A percentile compares a stretch with the other conserved stretches of the same genome.
phyloP scores from a whole-genome alignment of 768 basidiomycete species.

The Gyrodon lividus region DNA sequence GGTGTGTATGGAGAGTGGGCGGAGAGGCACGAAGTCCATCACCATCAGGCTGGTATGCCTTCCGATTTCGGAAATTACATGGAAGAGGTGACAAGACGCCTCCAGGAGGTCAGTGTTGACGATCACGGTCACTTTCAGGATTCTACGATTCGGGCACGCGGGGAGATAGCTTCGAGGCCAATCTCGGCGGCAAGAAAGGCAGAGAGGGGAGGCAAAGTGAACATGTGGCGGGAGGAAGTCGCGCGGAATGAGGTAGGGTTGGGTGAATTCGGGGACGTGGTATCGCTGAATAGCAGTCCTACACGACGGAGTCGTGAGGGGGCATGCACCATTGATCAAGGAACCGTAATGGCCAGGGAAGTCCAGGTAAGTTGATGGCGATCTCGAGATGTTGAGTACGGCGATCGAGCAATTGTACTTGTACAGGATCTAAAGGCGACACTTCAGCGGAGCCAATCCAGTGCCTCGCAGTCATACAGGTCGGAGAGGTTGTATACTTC shows the following conservation, averaged over 20 bases:
- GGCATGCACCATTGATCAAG: slow-evolving; percentile 10
- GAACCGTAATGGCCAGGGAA: slow-evolving; percentile 17
- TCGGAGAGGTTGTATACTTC: slow-evolving; percentile 27
- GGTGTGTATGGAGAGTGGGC: slow-evolving; percentile 34
- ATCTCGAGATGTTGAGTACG: background rate
- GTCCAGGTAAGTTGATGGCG: slow-evolving; percentile 19
- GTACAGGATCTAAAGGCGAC: slow-evolving; percentile 10
- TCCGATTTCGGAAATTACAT: slow-evolving; percentile 28
- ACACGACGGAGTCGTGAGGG: slow-evolving; percentile 12
- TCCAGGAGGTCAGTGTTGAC: slow-evolving; percentile 34
- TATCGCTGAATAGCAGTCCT: slow-evolving; percentile 13
- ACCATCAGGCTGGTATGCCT: slow-evolving; percentile 20
- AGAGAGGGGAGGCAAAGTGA: slow-evolving; percentile 38
- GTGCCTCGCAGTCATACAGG: slow-evolving; percentile 19
- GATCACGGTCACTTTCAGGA: slow-evolving; percentile 27
- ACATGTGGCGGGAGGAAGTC: slow-evolving; percentile 56
- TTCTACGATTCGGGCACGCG: slow-evolving; percentile 13
- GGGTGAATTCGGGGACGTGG: slow-evolving; percentile 24
- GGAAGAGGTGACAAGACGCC: slow-evolving; percentile 35
- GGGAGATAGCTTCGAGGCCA: slow-evolving; percentile 1
- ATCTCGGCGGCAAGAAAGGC: slow-evolving; percentile 16
- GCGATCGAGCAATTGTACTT: background rate
- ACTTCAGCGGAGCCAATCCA: slow-evolving; percentile 22
- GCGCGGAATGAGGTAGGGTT: slow-evolving; percentile 34
- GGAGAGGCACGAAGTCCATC: slow-evolving; percentile 26